These are phyloP conservation scores for Penicillium cinerascens DNA, from an alignment of 495 filamentous ascomycete species.

Conservation along the genomic window DNA sequence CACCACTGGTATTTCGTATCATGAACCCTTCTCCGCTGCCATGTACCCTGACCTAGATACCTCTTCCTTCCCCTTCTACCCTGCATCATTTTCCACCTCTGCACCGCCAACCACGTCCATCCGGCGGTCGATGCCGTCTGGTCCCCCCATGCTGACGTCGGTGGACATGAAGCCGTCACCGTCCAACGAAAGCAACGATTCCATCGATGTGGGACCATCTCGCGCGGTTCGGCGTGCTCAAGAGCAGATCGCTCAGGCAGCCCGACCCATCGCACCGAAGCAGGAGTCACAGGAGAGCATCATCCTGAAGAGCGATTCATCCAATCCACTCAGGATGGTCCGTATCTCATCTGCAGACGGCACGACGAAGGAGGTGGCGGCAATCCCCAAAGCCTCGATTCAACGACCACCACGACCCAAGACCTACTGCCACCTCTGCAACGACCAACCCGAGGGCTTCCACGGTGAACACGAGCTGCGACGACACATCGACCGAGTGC, in stretches of 20 bases:
- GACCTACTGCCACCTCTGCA: constrained; percentile 70
- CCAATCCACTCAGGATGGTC: constrained; percentile 47
- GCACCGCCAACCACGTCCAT: constrained; percentile 30
- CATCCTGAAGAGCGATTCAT: constrained; percentile 24
- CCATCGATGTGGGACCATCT: constrained; percentile 28
- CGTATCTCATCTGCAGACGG: constrained; percentile 56
- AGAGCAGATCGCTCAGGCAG: constrained; percentile 40
- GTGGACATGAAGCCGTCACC: constrained; percentile 35
- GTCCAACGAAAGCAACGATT: constrained; percentile 33
- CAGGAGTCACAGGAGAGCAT: constrained; percentile 23
- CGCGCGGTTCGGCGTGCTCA: constrained; percentile 41
- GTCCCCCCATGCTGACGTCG: constrained; percentile 14
- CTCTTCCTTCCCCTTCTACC: constrained; percentile 27
- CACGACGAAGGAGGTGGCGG: constrained; percentile 56
- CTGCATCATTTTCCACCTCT: constrained; percentile 33
- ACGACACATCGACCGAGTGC: constrained; percentile 78
- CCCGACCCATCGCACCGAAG: constrained; percentile 48
- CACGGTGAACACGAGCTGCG: constrained; percentile 91
- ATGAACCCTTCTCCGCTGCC: constrained; percentile 29
- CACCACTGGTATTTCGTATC: constrained; percentile 23
- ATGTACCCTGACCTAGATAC: constrained; percentile 30
- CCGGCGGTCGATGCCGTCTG: constrained; percentile 12
- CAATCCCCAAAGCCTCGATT: constrained; percentile 68
- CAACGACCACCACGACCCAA: constrained; percentile 73
- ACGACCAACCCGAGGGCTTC: constrained; percentile 78